Evolutionary conservation across 371 early-diverging fungal species (phyloP).

Genomic region (Lichtheimia corymbifera): DNA sequence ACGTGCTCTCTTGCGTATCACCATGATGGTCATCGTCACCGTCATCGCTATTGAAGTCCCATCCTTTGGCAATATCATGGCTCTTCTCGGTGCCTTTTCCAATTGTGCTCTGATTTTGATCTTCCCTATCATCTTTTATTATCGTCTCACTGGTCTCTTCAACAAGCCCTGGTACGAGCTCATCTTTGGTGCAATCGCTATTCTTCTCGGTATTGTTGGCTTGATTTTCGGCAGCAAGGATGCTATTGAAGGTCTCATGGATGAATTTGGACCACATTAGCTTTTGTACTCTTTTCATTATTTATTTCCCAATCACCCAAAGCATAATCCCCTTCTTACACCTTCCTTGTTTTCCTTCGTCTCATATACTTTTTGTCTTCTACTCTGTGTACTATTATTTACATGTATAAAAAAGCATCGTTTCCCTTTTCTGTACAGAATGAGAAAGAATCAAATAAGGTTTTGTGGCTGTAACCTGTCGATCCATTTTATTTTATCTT

Average conservation of each 20-base stretch:
- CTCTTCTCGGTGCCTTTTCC: constrained; percentile 68
- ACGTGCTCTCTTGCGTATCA: constrained; percentile 47
- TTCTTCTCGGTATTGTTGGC: constrained; percentile 63
- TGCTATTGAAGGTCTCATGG: constrained; percentile 52
- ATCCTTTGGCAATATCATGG: constrained; percentile 74
- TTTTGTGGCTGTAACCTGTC: no score
- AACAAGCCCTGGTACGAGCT: constrained; percentile 38
- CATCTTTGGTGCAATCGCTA: constrained; percentile 48
- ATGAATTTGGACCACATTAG: constrained; percentile 30
- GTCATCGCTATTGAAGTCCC: constrained; percentile 65
- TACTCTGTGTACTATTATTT: no score
- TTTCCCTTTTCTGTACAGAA: no score
- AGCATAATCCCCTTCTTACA: no score
- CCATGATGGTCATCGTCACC: constrained; percentile 40
- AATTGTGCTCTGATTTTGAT: constrained; percentile 69
- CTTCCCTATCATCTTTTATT: constrained; percentile 70
- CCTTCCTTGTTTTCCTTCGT: no score
- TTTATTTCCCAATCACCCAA: no score
- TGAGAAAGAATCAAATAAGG: no score
- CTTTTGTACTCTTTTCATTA: no score
- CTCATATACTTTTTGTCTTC: no score
- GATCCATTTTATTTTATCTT: no score
- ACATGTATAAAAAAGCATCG: no score
- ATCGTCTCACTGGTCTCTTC: constrained; percentile 56
- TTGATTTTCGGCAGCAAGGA: constrained; percentile 62